A percentile compares a stretch with the other conserved stretches of the same genome.
phyloP scores from a whole-genome alignment of 73 alveolate species.

The Breviolum minutum region DNA sequence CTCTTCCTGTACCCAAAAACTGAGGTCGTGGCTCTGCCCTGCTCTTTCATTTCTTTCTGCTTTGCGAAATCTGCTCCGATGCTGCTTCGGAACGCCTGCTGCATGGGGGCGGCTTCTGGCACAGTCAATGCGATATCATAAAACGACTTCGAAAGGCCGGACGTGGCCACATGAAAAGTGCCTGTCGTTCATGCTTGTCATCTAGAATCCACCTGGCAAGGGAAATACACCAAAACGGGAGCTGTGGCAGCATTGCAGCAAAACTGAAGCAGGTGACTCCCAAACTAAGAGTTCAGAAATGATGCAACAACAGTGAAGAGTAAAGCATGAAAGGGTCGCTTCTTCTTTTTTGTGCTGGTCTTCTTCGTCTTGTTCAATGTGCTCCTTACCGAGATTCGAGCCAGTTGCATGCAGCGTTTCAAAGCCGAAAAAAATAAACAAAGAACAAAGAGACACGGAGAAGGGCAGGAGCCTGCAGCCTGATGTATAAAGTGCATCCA shows the following conservation, averaged over 20 bases:
- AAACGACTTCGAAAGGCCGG: neutral
- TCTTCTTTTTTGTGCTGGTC: slow-evolving; percentile 79
- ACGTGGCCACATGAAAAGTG: neutral
- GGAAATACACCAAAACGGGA: neutral
- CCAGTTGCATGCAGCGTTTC: neutral
- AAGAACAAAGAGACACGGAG: neutral
- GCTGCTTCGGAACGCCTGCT: slow-evolving; percentile 68
- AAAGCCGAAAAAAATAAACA: neutral
- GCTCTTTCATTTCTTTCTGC: slow-evolving; percentile 87
- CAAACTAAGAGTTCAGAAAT: too few relatives aligned
- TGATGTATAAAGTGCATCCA: neutral
- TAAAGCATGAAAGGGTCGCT: neutral
- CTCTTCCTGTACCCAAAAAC: neutral
- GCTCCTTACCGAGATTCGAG: neutral
- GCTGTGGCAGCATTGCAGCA: neutral
- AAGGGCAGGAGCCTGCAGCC: neutral
- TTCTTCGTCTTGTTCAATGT: slow-evolving; percentile 67
- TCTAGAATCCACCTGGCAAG: slow-evolving; percentile 55
- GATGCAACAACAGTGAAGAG: too few relatives aligned
- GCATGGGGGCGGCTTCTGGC: neutral
- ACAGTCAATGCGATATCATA: neutral
- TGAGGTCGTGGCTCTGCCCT: slow-evolving; percentile 35
- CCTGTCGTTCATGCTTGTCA: slow-evolving; percentile 92
- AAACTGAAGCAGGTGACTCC: too few relatives aligned
- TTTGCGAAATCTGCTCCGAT: slow-evolving; percentile 52